Evolutionary conservation across 192 early-diverging fungal genomes (phyloP).

Genomic region (Haplosporangium gracile): DNA sequence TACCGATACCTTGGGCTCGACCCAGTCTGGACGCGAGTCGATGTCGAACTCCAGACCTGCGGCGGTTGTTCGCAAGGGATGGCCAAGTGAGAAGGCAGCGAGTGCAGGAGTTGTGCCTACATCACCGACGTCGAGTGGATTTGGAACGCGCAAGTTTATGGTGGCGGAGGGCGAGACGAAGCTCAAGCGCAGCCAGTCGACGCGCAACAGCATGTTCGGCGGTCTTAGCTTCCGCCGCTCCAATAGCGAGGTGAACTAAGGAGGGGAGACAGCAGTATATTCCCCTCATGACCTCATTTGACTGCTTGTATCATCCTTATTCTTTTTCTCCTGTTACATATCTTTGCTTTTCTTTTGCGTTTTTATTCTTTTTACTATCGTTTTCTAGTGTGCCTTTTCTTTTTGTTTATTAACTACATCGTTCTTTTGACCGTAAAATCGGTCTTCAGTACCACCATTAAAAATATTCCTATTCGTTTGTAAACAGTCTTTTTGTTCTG

Average conservation of each 20-base stretch:
- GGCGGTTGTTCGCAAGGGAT: constrained; percentile 45
- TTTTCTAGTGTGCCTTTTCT: neutral
- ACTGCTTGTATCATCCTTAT: neutral
- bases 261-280: neutral
- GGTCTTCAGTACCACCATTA: neutral
- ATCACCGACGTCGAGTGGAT: constrained; percentile 18
- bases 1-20: constrained; percentile 42
- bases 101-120: constrained; percentile 50
- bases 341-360: neutral
- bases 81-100: constrained; percentile 57
- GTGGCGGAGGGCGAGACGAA: constrained; percentile 36
- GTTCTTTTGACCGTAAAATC: neutral
- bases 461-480: neutral
- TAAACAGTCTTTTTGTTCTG: neutral
- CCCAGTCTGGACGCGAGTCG: constrained; percentile 43
- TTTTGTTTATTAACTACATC: neutral
- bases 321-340: neutral
- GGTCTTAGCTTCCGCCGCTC: constrained; percentile 46
- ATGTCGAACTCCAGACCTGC: constrained; percentile 31
- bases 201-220: constrained; percentile 50
- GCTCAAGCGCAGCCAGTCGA: constrained; percentile 54
- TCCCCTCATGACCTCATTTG: neutral
- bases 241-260: constrained; percentile 12
- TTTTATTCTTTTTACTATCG: neutral
- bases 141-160: constrained; percentile 56